These are phyloP conservation scores for Kondoa malvinella DNA, from an alignment of 768 basidiomycete genomes.

Conservation along the genomic window DNA sequence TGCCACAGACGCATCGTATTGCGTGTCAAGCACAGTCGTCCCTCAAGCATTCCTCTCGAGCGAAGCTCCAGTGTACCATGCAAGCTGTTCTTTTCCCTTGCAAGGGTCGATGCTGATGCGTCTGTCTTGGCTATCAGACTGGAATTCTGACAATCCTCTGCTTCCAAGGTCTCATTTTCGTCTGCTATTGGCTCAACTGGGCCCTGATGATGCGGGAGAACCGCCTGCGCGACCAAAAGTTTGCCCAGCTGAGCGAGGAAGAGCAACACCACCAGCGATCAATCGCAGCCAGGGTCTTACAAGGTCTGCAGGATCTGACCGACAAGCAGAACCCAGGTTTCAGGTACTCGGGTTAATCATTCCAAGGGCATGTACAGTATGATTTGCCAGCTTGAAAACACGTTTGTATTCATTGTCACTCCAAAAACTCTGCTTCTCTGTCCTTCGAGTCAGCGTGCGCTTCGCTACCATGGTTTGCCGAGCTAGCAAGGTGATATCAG, in stretches of 20 bases:
- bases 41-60: background rate
- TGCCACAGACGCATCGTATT: background rate
- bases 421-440: too few species aligned
- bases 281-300: background rate
- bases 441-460: too few species aligned
- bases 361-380: too few species aligned
- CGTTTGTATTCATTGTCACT: too few species aligned
- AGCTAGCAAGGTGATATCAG: too few species aligned
- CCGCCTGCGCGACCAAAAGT: background rate
- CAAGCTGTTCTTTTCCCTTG: background rate
- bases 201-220: background rate
- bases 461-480: too few species aligned
- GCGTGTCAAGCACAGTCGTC: background rate
- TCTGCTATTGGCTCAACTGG: background rate
- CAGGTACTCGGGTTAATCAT: too few species aligned
- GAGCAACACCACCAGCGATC: background rate
- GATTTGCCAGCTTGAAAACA: too few species aligned
- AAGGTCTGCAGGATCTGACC: constrained; percentile 1
- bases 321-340: background rate
- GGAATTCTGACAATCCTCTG: background rate
- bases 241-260: background rate
- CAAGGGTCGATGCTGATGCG: background rate
- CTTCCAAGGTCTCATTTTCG: background rate
- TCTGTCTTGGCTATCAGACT: background rate
- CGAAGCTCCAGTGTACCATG: background rate